These are phyloP conservation scores for Aspergillus mulundensis DNA, from an alignment of 495 filamentous ascomycete genomes.

Conservation along the genomic window DNA sequence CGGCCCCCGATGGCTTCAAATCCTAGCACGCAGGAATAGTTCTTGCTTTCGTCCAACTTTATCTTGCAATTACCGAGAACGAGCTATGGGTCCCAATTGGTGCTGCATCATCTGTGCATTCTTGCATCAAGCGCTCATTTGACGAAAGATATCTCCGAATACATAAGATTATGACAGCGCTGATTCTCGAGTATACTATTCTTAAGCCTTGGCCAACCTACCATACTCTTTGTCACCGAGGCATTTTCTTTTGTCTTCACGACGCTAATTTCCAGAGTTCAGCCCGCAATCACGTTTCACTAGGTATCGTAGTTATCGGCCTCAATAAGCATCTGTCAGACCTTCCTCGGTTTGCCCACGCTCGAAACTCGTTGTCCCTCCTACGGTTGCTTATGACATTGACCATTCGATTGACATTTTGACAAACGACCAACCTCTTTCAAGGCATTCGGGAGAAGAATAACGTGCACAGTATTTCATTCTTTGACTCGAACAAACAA, in stretches of 20 bases:
- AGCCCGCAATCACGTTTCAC: slow-evolving; percentile 1
- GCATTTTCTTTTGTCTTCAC: slow-evolving; percentile 5
- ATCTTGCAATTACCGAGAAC: slow-evolving; percentile 26
- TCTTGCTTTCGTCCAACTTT: slow-evolving; percentile 24
- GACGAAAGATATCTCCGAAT: slow-evolving; percentile 12
- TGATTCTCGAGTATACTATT: slow-evolving; percentile 11
- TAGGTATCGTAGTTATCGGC: slow-evolving; percentile 18
- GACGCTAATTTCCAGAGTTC: slow-evolving; percentile 5
- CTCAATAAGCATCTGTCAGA: slow-evolving; percentile 1
- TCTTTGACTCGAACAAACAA: not conserved
- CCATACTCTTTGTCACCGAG: not conserved
- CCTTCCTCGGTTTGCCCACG: slow-evolving; percentile 2
- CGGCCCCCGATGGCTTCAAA: slow-evolving; percentile 13
- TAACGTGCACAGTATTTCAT: not conserved
- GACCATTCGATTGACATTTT: not conserved
- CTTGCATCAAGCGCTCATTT: slow-evolving; percentile 9
- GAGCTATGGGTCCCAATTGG: slow-evolving; percentile 17
- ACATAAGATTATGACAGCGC: slow-evolving; percentile 24
- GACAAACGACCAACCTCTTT: slow-evolving; percentile 1
- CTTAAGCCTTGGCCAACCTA: slow-evolving; percentile 18
- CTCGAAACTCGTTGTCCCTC: not conserved
- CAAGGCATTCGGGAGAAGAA: not conserved
- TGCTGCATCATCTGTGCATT: slow-evolving; percentile 10
- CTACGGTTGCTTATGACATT: not conserved
- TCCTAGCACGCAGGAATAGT: slow-evolving; percentile 15